Base-by-base conservation (phyloP, 805 yeast species). In the Danielozyma ontarioensis region DNA sequence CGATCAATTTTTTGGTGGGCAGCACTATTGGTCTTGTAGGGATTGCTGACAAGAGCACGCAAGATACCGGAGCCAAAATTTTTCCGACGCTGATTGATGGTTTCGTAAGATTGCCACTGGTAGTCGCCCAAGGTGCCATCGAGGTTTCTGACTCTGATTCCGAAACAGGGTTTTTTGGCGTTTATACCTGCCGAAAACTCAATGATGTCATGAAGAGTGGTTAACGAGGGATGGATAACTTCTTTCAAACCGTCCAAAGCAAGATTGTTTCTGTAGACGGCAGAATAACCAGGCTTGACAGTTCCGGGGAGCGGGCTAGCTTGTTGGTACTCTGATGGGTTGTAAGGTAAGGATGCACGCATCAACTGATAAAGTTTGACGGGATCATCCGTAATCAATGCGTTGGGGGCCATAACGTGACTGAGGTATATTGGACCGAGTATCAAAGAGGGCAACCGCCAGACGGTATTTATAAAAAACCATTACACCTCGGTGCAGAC, bases 201-300 rank as follows among this genome's bases (percentile, higher is more conserved):
- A 51, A 76, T 74, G 32, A 72, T 51, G 14, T 62, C 64, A 45
- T 64, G 59, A 28, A 64, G 59, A 0, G 81, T 76, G 35, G 51
- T 45, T 34, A 78, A 51, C 1, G 58, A 46, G 1, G 72, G 69
- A 39, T 72, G 71, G n/a, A 74, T 57, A 40, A 39, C 24, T 11
- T 59, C 55, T 15, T 72, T 56, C 45, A 62, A 45, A 17, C 33
- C 29, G 6, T 47, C 45, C 3, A 45, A 44, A n/a, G 50, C 42
- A 13, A 54, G 52, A 12, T 32, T 33, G 41, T 55, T 76, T 35
- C 86, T 58, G 48, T 67, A 80, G 6, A 73, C 51, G 2, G 74
- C 67, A 17, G 83, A 73, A 51, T 54, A 72, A 5, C 79, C 80
- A 2, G 58, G 59, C 34, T 57, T 48, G 22, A 51, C 49, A 10